A percentile compares a stretch with the other conserved stretches of the same genome.
Conservation (phyloP, 1,284 basidiomycete genomes). For the Boletus albobrunnescens region DNA sequence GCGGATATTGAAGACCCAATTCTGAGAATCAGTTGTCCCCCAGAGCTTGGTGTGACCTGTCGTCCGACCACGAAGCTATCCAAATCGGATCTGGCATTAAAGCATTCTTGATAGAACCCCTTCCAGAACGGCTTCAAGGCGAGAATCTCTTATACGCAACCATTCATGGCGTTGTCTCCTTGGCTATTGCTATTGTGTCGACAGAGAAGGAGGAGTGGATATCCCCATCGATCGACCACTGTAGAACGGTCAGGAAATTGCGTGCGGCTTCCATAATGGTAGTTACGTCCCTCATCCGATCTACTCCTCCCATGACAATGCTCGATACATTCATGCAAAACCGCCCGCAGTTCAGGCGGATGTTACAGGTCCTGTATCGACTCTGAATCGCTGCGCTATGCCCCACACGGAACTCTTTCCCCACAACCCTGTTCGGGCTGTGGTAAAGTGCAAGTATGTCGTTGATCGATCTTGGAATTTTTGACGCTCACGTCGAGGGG, state of each 20-base stretch:
- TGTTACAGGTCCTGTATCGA: slow-evolving; percentile 23
- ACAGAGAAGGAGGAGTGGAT: background rate
- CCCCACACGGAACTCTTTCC: slow-evolving; percentile 34
- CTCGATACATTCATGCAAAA: background rate
- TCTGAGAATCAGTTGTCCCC: slow-evolving; percentile 2
- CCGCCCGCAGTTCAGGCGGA: background rate
- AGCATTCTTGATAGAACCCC: slow-evolving; percentile 7
- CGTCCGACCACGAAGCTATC: slow-evolving; percentile 4
- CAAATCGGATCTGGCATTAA: slow-evolving; percentile 5
- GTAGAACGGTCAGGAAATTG: slow-evolving; percentile 1
- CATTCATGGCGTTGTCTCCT: background rate
- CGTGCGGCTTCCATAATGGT: background rate
- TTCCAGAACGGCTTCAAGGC: slow-evolving; percentile 1
- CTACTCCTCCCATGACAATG: background rate
- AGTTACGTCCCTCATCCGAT: slow-evolving; percentile 1
- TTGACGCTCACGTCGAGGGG: slow-evolving; percentile 38
- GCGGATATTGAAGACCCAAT: slow-evolving; percentile 13
- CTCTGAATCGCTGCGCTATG: slow-evolving; percentile 24
- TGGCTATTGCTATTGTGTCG: slow-evolving; percentile 1
- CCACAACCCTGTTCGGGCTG: slow-evolving; percentile 43
- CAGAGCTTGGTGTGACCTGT: slow-evolving; percentile 1
- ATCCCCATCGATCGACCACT: background rate
- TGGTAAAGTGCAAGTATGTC: slow-evolving; percentile 41
- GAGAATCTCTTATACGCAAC: slow-evolving; percentile 6
- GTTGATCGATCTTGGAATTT: slow-evolving; percentile 38